phyloP scores from a whole-genome alignment of 2,329 filamentous ascomycete genomes.

The Escovopsis sp. region DNA sequence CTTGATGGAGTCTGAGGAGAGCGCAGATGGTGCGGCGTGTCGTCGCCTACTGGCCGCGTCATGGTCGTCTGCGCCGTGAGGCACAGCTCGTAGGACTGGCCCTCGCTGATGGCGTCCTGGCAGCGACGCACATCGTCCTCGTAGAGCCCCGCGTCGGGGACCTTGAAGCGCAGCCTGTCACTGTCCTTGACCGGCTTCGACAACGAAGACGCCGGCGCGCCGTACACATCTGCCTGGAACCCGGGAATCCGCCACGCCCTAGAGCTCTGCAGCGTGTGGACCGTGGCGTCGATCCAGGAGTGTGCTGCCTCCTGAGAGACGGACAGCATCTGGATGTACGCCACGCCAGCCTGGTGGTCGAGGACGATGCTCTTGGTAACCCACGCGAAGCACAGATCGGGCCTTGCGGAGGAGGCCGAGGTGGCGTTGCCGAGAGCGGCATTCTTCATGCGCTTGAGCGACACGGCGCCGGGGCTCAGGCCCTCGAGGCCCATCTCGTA shows the following conservation, averaged over 20 bases:
- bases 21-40: slow-evolving; percentile 18
- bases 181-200: no score
- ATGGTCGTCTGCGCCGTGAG: slow-evolving; percentile 63
- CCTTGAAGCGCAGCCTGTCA: slow-evolving; percentile 14
- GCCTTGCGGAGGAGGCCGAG: no score
- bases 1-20: no score
- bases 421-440: no score
- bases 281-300: slow-evolving; percentile 17
- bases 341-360: slow-evolving; percentile 47
- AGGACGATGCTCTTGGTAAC: slow-evolving; percentile 63
- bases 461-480: slow-evolving; percentile 15
- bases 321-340: slow-evolving; percentile 43
- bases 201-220: slow-evolving; percentile 5
- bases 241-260: slow-evolving; percentile 15
- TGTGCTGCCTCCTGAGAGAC: slow-evolving; percentile 11
- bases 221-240: slow-evolving; percentile 8
- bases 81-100: slow-evolving; percentile 76
- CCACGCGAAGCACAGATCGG: slow-evolving; percentile 65
- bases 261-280: slow-evolving; percentile 17
- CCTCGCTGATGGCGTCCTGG: slow-evolving; percentile 56
- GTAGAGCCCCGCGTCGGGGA: slow-evolving; percentile 37
- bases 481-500: slow-evolving; percentile 61
- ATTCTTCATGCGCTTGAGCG: slow-evolving; percentile 10
- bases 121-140: slow-evolving; percentile 51
- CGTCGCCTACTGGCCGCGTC: slow-evolving; percentile 27